A percentile compares a stretch with the other conserved stretches of the same genome.
phyloP scores from a whole-genome alignment of 352 stramenopile genomes.

The Pythium biforme region DNA sequence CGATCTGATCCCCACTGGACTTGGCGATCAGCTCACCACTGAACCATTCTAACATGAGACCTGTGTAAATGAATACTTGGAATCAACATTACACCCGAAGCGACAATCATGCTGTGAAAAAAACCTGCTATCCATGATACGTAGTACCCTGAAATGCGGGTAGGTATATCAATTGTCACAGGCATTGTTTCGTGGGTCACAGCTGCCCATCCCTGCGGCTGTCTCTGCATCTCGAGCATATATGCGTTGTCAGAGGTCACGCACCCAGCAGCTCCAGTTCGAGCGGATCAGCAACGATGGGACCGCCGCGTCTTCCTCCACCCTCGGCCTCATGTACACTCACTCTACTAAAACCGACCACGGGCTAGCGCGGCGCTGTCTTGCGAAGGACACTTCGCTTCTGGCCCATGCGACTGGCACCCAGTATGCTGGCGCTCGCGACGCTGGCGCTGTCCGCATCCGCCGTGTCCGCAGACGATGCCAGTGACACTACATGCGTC shows the following conservation, averaged over 20 bases:
- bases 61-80: neutral
- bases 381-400: neutral
- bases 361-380: too few relatives aligned
- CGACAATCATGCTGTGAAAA: neutral
- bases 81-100: neutral
- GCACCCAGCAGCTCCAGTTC: neutral
- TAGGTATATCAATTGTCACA: neutral
- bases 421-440: slow-evolving; percentile 1
- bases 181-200: neutral
- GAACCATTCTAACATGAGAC: neutral
- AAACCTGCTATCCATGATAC: neutral
- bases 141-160: neutral
- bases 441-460: neutral
- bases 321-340: neutral
- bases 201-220: neutral
- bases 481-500: neutral
- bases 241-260: neutral
- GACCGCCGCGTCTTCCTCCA: neutral
- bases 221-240: neutral
- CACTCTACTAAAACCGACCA: neutral
- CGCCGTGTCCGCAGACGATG: neutral
- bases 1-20: neutral
- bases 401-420: slow-evolving; percentile 1
- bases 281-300: neutral
- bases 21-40: neutral